Base-by-base conservation (phyloP, 306 rosid genomes). In the Pyrus bretschneideri region DNA sequence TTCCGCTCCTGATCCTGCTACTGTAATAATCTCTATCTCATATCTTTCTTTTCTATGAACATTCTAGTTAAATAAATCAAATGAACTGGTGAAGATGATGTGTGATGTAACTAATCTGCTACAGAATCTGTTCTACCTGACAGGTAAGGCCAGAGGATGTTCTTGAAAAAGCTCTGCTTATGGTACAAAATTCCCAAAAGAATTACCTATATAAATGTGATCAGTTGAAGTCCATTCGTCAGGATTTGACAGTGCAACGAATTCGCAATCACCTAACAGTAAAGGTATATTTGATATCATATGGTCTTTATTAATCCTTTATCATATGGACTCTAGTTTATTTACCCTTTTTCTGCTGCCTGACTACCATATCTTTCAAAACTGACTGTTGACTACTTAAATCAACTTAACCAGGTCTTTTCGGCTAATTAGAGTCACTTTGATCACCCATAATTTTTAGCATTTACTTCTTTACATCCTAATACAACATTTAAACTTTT, bases 131-230 rank as follows among this genome's bases (percentile, higher is more conserved):
- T 78, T 6, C 81, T 27, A 51, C 80, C 71, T 67, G 55, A 76
- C 90, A 96, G 99, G 99, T 96, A 77, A 89, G 99, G 88, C 99
- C 99, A n/a, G 99, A 96, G 84, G 98, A 92, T 77, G 91, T 96
- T 75, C 91, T 92, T 72, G 98, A 88, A 81, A 92, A 88, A 69
- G 93, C 99, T 58, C 79, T 96, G 72, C 81, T 79, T 76, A 96
- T 89, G 98, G 97, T 96, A 80, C 91, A 87, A 77, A 85, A 83
- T 76, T 96, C 99, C 38, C 96, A 76, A 78, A 92, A 91, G 88
- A 96, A 96, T 87, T 96, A 96, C 79, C 96, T 91, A 33, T 92
- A 83, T 74, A 96, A 96, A 82, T 96, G 99, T 45, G 99, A 96
- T 79, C 99, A 96, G 84, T 84, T 96, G 80, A 96, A 96, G 87